Evolutionary conservation across 2,329 filamentous ascomycete species (phyloP), one percentile per base, ranked within the genome.

Genomic region (Verticillium nonalfalfae): DNA sequence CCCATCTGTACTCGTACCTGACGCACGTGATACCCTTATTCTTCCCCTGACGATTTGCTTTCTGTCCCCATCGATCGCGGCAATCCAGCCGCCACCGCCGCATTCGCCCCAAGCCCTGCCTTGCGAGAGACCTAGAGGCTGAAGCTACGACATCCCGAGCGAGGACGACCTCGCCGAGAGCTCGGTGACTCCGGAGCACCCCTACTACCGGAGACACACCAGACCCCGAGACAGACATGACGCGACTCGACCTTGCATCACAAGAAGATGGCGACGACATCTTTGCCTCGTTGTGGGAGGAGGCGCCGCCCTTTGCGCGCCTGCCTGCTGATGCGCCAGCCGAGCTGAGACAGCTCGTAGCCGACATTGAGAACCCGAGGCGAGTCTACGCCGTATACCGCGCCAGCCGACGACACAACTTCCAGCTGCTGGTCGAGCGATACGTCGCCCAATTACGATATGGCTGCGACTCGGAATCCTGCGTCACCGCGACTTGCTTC

Each of bases 401-500:
- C 58, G 85, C 86, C 35, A 82, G 78, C 65, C 82, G 86, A 38
- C 83, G 86, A 4, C 84, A 88, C 68, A 79, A 83, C 65, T 86
- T 89, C 64, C 88, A 91, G 70, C 75, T 84, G 3, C 74, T 91
- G 15, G 85, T 92, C 14, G 86, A 90, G 69, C 86, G 82, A 87
- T 90, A 71, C 66, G 86, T 93, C 58, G 79, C 85, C 38, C 93
- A 97, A 75, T 84, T 97, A n/a, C 85, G 92, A 61, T 84, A 90
- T 66, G 93, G 93, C 65, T 97, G 93, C 72, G 85, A 85, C 64
- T 85, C 84, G 65, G 77, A 81, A 59, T 78, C 81, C 59, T 97
- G 93, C 75, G 80, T 79, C 39, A 94, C 87, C 1, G 76, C 91
- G 14, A 94, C 91, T 14, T 97, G 93, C 76, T 89, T 94, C 70